phyloP scores from a whole-genome alignment of 768 basidiomycete species.

The Tulasnella sp. region DNA sequence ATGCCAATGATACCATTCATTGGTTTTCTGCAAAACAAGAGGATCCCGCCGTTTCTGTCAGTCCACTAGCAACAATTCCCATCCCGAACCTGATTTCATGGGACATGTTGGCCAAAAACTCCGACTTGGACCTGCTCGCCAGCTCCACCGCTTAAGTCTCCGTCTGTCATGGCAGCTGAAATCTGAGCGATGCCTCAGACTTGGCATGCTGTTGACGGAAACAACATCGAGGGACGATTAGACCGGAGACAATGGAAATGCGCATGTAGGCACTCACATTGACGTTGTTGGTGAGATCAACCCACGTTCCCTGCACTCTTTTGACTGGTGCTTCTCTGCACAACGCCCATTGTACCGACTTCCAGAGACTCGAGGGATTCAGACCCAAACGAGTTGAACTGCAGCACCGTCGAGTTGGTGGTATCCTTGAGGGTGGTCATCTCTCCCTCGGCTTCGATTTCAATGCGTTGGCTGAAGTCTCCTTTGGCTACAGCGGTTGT shows the following conservation, averaged over 20 bases:
- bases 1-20: no score
- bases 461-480: conserved; percentile 39
- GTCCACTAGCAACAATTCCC: no score
- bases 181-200: conserved; percentile 99
- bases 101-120: conserved; percentile 98
- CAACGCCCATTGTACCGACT: conserved; percentile 37
- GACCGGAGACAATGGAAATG: not conserved
- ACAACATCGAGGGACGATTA: conserved; percentile 30
- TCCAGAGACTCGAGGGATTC: conserved; percentile 35
- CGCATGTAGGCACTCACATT: conserved; percentile 28
- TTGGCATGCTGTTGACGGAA: conserved; percentile 97
- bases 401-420: conserved; percentile 40
- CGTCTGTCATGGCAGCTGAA: conserved; percentile 96
- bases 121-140: conserved; percentile 94
- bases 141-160: conserved; percentile 98
- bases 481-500: conserved; percentile 37
- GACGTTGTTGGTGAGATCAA: conserved; percentile 37
- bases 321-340: conserved; percentile 40
- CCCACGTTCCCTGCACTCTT: conserved; percentile 41
- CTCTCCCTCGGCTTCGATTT: conserved; percentile 41
- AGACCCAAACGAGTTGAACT: conserved; percentile 35
- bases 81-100: conserved; percentile 81
- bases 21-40: no score
- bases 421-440: conserved; percentile 40
- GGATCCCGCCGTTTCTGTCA: no score